Evolutionary conservation across 305 asterid species (phyloP).

Genomic region (Fraxinus greggii): DNA sequence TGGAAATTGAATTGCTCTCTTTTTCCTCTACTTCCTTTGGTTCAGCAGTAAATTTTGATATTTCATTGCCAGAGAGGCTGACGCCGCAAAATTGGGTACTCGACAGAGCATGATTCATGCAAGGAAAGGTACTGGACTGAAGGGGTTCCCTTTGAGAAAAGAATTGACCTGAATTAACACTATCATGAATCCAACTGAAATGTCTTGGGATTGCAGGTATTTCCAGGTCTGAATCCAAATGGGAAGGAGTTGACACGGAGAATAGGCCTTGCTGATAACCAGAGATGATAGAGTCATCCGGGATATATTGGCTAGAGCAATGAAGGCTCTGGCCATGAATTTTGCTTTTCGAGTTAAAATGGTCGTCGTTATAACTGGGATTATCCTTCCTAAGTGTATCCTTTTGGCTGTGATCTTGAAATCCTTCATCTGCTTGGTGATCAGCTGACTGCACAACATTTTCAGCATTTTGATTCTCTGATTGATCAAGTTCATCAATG

Average conservation of each 20-base stretch:
- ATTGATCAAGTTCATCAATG: conserved; percentile 50
- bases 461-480: conserved; percentile 5
- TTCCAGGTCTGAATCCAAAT: conserved; percentile 30
- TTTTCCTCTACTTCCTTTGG: conserved; percentile 32
- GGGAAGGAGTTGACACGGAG: conserved; percentile 25
- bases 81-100: conserved; percentile 30
- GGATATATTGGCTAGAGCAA: neutral
- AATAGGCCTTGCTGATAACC: conserved; percentile 27
- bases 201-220: conserved; percentile 24
- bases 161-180: conserved; percentile 23
- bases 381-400: neutral
- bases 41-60: conserved; percentile 34
- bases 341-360: conserved; percentile 14
- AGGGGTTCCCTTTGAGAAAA: conserved; percentile 79
- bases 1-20: conserved; percentile 20
- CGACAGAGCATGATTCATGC: conserved; percentile 18
- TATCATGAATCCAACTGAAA: conserved; percentile 26
- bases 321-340: neutral
- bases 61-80: conserved; percentile 30
- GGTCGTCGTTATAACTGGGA: neutral
- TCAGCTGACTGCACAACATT: neutral
- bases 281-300: conserved; percentile 25
- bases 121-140: conserved; percentile 57
- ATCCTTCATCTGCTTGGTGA: neutral
- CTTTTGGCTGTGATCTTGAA: neutral